Base-by-base conservation (phyloP, 495 filamentous ascomycete genomes). In the Tuber magnatum region DNA sequence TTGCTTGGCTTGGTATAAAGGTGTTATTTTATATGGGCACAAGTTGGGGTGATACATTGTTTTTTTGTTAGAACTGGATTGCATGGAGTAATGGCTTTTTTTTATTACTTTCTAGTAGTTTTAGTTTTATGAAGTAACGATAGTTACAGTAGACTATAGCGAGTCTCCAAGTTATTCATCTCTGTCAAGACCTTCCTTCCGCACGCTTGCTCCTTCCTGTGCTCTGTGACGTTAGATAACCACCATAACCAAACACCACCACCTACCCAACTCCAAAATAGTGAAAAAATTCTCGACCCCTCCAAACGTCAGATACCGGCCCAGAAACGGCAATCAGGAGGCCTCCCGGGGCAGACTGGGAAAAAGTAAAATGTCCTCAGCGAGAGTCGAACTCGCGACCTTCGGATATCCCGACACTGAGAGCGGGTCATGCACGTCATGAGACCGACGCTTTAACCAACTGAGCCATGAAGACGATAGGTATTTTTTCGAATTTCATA, bases 361-460 rank as follows among this genome's bases (percentile, higher is more conserved):
- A 68, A 76, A 75, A 70, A n/a, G 44, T 14, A 28, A 51, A 12
- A 35, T 77, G 76, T 77, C 76, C 76, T 77, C 75, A 77, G 76
- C 74, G 74, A 77, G 77, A 79, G 77, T 79, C 77, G 77, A 79
- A 79, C 77, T 79, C 77, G 77, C 77, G 77, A 79, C 77, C 77
- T 78, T 78, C 77, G 77, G 77, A 78, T 79, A 72, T 79, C 77
- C 76, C 74, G 48, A 65, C 75, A 73, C 76, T 61, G 72, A 72
- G 76, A 79, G 48, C 46, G 51, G 69, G 79, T 81, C 80, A 78
- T 81, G 75, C 72, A 7, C 9, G 3, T 69, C 74, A 80, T 81
- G 78, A 78, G 79, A 80, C 78, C 79, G 78, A 77, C 74, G 78
- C 79, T 77, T 75, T 80, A 75, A 82, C 73, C 74, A 77, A 79